These are phyloP conservation scores for Polygonum aviculare DNA, from an alignment of 148 eudicot species.

Conservation along the genomic window DNA sequence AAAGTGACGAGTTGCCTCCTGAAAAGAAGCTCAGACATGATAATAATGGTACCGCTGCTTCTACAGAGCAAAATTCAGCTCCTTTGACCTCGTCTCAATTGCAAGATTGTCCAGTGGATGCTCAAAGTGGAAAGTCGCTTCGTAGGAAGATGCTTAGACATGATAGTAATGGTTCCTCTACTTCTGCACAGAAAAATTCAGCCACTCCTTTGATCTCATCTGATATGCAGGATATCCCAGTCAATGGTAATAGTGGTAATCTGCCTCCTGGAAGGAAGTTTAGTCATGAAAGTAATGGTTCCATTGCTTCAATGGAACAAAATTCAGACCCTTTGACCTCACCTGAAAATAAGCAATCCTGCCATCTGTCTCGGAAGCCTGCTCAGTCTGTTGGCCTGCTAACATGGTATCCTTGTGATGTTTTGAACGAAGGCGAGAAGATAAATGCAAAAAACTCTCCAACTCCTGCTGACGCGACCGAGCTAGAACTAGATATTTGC, in stretches of 20 bases:
- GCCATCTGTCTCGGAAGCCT: not conserved
- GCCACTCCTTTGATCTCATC: not conserved
- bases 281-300: constrained; percentile 21
- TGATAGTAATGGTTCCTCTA: constrained; percentile 13
- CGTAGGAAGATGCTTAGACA: constrained; percentile 35
- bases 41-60: constrained; percentile 9
- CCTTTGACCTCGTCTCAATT: not conserved
- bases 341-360: not conserved
- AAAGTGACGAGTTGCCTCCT: not conserved
- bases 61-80: not conserved
- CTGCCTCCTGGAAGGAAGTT: constrained; percentile 25
- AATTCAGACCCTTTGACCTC: not conserved
- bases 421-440: not conserved
- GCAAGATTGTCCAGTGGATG: constrained; percentile 6
- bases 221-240: not conserved
- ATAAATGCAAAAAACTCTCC: constrained; percentile 13
- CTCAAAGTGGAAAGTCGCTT: not conserved
- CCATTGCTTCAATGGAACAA: constrained; percentile 3
- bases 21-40: constrained; percentile 38
- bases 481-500: constrained; percentile 37
- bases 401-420: not conserved
- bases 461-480: constrained; percentile 25
- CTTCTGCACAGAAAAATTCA: not conserved
- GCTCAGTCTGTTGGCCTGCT: not conserved
- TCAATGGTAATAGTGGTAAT: not conserved